Evolutionary conservation across 2,329 filamentous ascomycete genomes (phyloP), one percentile per base, ranked within the genome.

Genomic region (Aotearoamyces nothofagi): DNA sequence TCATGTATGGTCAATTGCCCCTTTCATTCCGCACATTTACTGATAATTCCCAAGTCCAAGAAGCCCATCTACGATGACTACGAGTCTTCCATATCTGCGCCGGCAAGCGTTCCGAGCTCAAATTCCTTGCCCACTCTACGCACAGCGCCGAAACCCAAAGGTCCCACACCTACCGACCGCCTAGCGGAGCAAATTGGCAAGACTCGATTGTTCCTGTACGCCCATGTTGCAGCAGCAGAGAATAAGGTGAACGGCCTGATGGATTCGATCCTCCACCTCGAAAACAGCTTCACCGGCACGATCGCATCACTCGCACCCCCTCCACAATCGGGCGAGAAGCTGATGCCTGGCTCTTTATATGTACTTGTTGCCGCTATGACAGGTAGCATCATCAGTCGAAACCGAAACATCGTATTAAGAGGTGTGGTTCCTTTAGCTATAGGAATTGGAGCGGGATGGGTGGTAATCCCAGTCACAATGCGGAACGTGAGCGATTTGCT

Each of bases 311-410:
- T 98, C 22, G 90, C 86, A 12, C 90, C 90, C 16, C 64, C 84
- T 20, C 77, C 76, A 46, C 78, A 87, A 56, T 81, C 74, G 35
- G 81, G 80, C 51, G 90, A 98, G 63, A 74, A 75, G 50, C 67
- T 98, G 32, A 75, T 96, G 57, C 90, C 90, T 17, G 87, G 87
- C 15, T 65, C 74, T 34, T 72, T 96, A 42, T 96, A 96, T 58
- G 84, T 96, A 26, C 69, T 94, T 16, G 86, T 98, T 26, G 78
- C 86, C 23, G 76, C 82, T 45, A 94, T 98, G 86, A 82, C 90
- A 19, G 90, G 87, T 43, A 84, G 74, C 54, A 96, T 98, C 51
- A 62, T 94, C 31, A 73, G 81, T 31, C 74, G 87, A 38, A 92
- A 92, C 62, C 75, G 87, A 44, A 86, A 79, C 54, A 66, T 96